Percentiles rank a stretch among this genome's conserved stretches.
Conservation (phyloP, 1,284 basidiomycete species). For the Afroboletus lepidellus region DNA sequence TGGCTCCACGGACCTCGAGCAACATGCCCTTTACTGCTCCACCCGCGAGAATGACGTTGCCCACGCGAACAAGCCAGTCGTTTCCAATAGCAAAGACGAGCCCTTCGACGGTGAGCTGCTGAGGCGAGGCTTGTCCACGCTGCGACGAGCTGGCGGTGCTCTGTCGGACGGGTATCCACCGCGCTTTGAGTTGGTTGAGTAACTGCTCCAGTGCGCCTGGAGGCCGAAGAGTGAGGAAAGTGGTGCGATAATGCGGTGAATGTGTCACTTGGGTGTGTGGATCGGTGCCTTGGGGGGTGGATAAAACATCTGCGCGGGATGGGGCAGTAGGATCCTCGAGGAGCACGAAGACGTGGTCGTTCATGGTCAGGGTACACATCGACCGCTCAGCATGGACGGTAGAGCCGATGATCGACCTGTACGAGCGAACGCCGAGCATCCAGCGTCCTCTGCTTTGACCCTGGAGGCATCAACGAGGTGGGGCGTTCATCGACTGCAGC, state of each 20-base stretch:
- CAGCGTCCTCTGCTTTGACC: slow-evolving; percentile 59
- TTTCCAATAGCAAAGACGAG: slow-evolving; percentile 67
- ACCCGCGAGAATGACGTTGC: slow-evolving; percentile 71
- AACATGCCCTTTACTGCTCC: slow-evolving; percentile 76
- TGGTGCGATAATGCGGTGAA: slow-evolving; percentile 68
- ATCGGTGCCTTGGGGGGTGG: slow-evolving; percentile 42
- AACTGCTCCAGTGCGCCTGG: slow-evolving; percentile 71
- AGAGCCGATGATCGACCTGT: slow-evolving; percentile 62
- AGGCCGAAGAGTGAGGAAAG: slow-evolving; percentile 70
- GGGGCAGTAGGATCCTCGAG: slow-evolving; percentile 73
- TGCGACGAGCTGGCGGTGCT: slow-evolving; percentile 40
- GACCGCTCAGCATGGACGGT: slow-evolving; percentile 57
- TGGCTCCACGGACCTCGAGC: slow-evolving; percentile 54
- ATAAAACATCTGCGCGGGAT: slow-evolving; percentile 56
- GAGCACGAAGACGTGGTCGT: slow-evolving; percentile 72
- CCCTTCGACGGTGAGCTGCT: slow-evolving; percentile 69
- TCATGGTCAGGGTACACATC: slow-evolving; percentile 73
- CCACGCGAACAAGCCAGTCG: slow-evolving; percentile 78
- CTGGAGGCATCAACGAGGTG: slow-evolving; percentile 37
- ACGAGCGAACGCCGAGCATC: slow-evolving; percentile 67
- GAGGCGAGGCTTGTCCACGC: slow-evolving; percentile 50
- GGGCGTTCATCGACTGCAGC: slow-evolving; percentile 6
- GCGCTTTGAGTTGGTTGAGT: slow-evolving; percentile 64
- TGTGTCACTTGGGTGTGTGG: slow-evolving; percentile 32
- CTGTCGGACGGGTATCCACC: slow-evolving; percentile 71